Conservation (phyloP, 768 basidiomycete genomes). For the Flagelloscypha sp. region DNA sequence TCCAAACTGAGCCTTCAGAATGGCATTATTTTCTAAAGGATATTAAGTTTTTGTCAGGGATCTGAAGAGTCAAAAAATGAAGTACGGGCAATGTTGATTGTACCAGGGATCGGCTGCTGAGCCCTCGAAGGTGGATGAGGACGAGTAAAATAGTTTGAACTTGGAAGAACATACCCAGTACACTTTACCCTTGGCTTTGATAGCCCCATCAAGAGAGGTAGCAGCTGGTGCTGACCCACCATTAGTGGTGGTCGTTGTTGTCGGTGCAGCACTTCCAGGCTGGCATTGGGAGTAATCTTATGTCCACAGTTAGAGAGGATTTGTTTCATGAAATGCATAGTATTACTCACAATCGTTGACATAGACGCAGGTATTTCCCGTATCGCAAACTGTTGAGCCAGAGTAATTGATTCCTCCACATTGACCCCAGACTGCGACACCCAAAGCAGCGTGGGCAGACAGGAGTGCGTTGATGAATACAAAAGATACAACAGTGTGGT, state of each 20-base stretch:
- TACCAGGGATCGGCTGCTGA: conserved; percentile 3
- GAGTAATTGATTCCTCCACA: conserved; percentile 27
- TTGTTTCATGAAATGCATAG: conserved; percentile 6
- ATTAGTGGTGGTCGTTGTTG: conserved; percentile 9
- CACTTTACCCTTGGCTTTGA: conserved; percentile 18
- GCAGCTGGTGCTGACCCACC: conserved; percentile 12
- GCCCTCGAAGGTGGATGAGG: conserved; percentile 10
- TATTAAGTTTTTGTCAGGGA: too few species aligned
- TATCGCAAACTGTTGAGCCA: conserved; percentile 26
- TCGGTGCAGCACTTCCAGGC: conserved; percentile 16
- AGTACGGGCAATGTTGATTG: conserved; percentile 5
- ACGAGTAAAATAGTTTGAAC: conserved; percentile 24
- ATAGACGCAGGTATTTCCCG: conserved; percentile 23
- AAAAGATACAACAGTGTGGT: too few species aligned
- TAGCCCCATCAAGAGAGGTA: conserved; percentile 16
- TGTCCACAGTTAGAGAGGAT: too few species aligned
- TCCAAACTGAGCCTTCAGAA: conserved; percentile 31
- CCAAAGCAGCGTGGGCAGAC: conserved; percentile 11
- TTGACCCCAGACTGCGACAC: conserved; percentile 28
- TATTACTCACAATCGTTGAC: conserved; percentile 23
- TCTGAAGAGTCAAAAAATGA: neutral
- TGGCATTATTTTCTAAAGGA: conserved; percentile 25
- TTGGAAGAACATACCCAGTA: conserved; percentile 22
- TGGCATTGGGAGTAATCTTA: conserved; percentile 27
- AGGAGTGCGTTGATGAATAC: too few species aligned